Base-by-base conservation (phyloP, 2,329 filamentous ascomycete species). In the Grosmannia serpens region DNA sequence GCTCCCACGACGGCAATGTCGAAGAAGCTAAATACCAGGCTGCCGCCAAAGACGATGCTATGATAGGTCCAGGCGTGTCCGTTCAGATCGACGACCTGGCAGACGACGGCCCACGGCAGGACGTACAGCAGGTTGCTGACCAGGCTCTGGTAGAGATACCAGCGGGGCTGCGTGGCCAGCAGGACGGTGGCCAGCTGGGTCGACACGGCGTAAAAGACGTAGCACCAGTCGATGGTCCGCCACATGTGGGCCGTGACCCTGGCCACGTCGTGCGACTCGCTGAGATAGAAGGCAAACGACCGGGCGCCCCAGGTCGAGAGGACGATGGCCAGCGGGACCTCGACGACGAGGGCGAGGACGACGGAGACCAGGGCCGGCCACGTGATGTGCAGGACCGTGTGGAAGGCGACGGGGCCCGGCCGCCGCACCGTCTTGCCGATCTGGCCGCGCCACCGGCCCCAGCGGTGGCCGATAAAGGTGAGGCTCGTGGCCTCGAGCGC, bases 141-240 rank as follows among this genome's bases (percentile, higher is more conserved):
- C 1, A 89, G 70, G 4, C 82, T 84, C 67, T 89, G 85, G 59
- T 79, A 82, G 0, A 89, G 73, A 66, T 88, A 89, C 85, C 83
- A 89, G 2, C 72, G 71, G 0, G 85, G 85, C 0, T 77, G 71
- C 0, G 85, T 87, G 0, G 86, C 82, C 0, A 88, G 74, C 0
- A 90, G 68, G 0, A 89, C 73, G 0, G 83, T 78, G 0, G 84
- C 83, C 0, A 89, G 70, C 64, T 88, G 84, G 1, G 80, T 87
- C 1, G 80, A 83, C 22, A 82, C 68, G 0, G 82, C 85, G 61
- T 87, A 89, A 66, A 87, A 81, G 31, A 89, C 78, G 65, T 89
- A 89, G 65, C 85, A 89, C 78, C 79, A 83, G 63, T 84, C 80
- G 9, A 82, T 78, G 0, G 75, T 79, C 58, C 73, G 67, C 73